Evolutionary conservation across 139 green algal genomes (phyloP).

Genomic region (Deuterostichococcus epilithicus): DNA sequence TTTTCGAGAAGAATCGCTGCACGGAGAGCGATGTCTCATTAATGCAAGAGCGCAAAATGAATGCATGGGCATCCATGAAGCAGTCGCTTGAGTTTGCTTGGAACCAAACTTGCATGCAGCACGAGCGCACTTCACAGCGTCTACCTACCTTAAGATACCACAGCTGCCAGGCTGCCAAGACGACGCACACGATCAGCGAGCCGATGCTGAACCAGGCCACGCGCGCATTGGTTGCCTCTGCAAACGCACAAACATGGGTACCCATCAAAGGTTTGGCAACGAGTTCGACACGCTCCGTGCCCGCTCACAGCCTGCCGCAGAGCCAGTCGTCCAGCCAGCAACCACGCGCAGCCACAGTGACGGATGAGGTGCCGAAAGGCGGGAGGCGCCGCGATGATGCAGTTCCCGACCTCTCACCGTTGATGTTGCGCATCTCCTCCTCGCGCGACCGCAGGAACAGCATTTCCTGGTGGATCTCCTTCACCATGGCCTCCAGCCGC

Average conservation of each 20-base stretch:
- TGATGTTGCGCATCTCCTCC: constrained; percentile 87
- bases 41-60: no score
- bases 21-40: background rate
- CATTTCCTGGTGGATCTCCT: constrained; percentile 79
- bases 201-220: constrained; percentile 80
- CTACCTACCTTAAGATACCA: constrained; percentile 61
- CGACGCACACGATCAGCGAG: constrained; percentile 72
- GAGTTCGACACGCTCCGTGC: background rate
- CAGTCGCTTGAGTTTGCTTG: no score
- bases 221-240: constrained; percentile 83
- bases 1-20: background rate
- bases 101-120: no score
- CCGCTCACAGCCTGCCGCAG: background rate
- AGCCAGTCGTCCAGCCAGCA: background rate
- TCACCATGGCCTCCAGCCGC: constrained; percentile 57
- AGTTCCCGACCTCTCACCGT: constrained; percentile 42
- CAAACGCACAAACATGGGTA: constrained; percentile 12
- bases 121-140: no score
- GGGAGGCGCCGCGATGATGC: no score
- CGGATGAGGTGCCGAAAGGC: background rate
- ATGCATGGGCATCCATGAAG: no score
- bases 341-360: background rate
- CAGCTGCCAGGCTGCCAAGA: constrained; percentile 69
- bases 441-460: constrained; percentile 70
- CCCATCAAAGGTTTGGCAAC: background rate